A percentile compares a stretch with the other conserved stretches of the same genome.
Evolutionary conservation across 2,329 filamentous ascomycete genomes (phyloP).

Genomic region (Capronia americana): DNA sequence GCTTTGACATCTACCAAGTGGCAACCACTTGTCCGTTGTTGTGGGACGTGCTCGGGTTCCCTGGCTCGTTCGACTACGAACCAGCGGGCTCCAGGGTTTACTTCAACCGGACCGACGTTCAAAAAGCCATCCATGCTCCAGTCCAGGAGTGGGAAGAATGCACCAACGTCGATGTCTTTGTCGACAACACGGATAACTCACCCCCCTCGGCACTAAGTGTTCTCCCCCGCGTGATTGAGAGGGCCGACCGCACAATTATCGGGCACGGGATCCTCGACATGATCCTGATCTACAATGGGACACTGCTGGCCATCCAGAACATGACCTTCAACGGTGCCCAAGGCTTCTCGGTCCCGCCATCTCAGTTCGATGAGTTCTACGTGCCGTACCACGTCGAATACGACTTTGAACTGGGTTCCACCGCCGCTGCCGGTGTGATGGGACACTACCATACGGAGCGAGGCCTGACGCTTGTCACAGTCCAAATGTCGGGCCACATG

Average conservation of each 20-base stretch:
- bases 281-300: conserved; percentile 71
- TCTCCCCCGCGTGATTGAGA: conserved; percentile 74
- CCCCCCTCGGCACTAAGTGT: conserved; percentile 62
- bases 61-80: conserved; percentile 68
- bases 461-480: conserved; percentile 72
- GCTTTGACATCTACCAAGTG: conserved; percentile 79
- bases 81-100: conserved; percentile 69
- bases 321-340: conserved; percentile 78
- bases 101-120: conserved; percentile 74
- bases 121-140: conserved; percentile 71
- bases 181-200: conserved; percentile 50
- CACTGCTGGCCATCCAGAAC: conserved; percentile 75
- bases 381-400: conserved; percentile 65
- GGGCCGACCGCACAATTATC: conserved; percentile 74
- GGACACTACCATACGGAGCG: conserved; percentile 76
- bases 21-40: conserved; percentile 72
- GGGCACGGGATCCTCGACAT: conserved; percentile 74
- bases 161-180: conserved; percentile 54
- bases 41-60: conserved; percentile 73
- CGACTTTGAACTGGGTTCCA: conserved; percentile 53
- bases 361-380: conserved; percentile 63
- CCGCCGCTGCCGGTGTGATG: conserved; percentile 69
- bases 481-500: conserved; percentile 69
- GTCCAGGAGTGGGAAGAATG: conserved; percentile 64
- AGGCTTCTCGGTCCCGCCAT: conserved; percentile 69